Percentiles rank a stretch among this genome's conserved stretches.
These are phyloP conservation scores for Senecio squalidus DNA, from an alignment of 140 eudicot genomes.

Conservation along the genomic window DNA sequence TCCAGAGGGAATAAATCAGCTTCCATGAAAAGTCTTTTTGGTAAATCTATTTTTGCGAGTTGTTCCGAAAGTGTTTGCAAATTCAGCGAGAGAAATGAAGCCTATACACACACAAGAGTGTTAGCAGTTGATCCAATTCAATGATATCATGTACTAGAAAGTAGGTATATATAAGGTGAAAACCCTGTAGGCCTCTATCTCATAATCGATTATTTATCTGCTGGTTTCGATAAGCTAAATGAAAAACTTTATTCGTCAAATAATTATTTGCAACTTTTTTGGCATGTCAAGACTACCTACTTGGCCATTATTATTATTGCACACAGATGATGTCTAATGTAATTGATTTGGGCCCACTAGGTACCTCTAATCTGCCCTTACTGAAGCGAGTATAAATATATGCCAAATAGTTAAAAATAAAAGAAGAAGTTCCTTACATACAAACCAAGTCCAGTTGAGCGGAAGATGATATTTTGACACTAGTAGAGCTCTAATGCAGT, in stretches of 20 bases:
- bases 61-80: constrained; percentile 55
- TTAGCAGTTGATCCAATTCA: background rate
- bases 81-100: constrained; percentile 67
- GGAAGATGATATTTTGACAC: too few species aligned
- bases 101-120: constrained; percentile 34
- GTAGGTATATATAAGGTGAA: background rate
- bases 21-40: constrained; percentile 61
- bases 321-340: background rate
- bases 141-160: background rate
- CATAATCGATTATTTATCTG: background rate
- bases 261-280: background rate
- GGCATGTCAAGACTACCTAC: background rate
- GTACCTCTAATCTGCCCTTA: background rate
- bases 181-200: background rate
- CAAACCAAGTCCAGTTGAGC: too few species aligned
- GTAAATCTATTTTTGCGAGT: constrained; percentile 55
- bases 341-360: background rate
- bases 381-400: background rate
- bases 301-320: background rate
- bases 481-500: too few species aligned
- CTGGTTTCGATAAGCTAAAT: too few species aligned
- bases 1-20: constrained; percentile 53
- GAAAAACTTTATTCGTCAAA: background rate
- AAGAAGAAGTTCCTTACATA: background rate
- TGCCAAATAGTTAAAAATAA: background rate